A percentile compares a stretch with the other conserved stretches of the same genome.
Evolutionary conservation across 1,139 yeast genomes (phyloP).

Genomic region (Spencermartinsiella ligniputridi): DNA sequence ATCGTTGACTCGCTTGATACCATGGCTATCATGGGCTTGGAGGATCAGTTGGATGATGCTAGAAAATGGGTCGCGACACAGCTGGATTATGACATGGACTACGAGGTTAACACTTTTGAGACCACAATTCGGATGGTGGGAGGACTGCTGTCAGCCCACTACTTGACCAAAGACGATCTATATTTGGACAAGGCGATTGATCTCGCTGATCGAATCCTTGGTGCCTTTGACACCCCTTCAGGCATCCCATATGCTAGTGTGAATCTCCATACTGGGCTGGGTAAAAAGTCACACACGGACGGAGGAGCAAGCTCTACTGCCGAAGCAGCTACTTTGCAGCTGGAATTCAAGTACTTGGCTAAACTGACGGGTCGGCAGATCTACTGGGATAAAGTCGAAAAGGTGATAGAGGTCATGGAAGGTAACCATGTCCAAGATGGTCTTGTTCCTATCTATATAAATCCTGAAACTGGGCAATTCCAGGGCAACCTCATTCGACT

Average conservation of each 20-base stretch:
- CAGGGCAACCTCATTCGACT: constrained; percentile 63
- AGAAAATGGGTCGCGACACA: constrained; percentile 68
- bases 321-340: constrained; percentile 81
- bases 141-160: constrained; percentile 79
- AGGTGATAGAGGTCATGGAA: constrained; percentile 61
- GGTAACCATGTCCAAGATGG: constrained; percentile 63
- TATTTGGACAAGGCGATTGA: constrained; percentile 77
- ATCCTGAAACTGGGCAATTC: constrained; percentile 70
- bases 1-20: constrained; percentile 89
- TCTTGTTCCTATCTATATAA: constrained; percentile 73
- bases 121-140: constrained; percentile 94
- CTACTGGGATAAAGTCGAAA: constrained; percentile 77
- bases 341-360: constrained; percentile 82
- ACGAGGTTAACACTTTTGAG: constrained; percentile 80
- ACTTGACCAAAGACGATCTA: constrained; percentile 62
- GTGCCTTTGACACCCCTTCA: constrained; percentile 58
- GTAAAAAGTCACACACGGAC: constrained; percentile 59
- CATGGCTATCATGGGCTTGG: constrained; percentile 71
- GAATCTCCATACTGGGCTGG: constrained; percentile 62
- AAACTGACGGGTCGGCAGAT: constrained; percentile 71
- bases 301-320: constrained; percentile 78
- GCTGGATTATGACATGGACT: constrained; percentile 58
- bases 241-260: constrained; percentile 80
- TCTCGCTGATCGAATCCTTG: constrained; percentile 51
- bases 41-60: constrained; percentile 61